A percentile compares a stretch with the other conserved stretches of the same genome.
These are phyloP conservation scores for Breynia disticha DNA, from an alignment of 441 rosid species.

Conservation along the genomic window DNA sequence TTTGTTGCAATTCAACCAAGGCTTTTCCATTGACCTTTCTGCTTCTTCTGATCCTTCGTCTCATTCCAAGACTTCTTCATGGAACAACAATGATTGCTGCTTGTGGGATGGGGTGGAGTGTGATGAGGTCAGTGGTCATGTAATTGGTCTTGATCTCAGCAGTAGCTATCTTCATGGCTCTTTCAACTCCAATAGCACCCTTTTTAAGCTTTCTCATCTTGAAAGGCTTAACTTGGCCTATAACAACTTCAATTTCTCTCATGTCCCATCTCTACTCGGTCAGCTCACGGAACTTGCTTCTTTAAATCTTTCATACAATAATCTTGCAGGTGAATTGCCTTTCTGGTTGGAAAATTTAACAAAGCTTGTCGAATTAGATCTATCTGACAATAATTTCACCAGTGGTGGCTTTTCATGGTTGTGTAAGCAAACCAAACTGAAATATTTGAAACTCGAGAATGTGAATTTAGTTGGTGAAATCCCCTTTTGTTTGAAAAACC, in stretches of 20 bases:
- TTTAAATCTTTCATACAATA: constrained; percentile 21
- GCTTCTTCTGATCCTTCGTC: background rate
- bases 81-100: constrained; percentile 17
- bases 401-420: background rate
- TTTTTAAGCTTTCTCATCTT: constrained; percentile 13
- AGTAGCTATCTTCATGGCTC: constrained; percentile 11
- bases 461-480: background rate
- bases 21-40: background rate
- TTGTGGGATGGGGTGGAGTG: constrained; percentile 21
- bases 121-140: constrained; percentile 11
- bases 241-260: constrained; percentile 12
- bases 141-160: constrained; percentile 14
- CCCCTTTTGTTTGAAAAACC: constrained; percentile 5
- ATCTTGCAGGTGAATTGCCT: too few relatives aligned
- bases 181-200: constrained; percentile 10
- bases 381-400: background rate
- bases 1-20: constrained; percentile 6
- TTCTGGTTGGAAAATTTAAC: background rate
- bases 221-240: constrained; percentile 13
- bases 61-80: background rate
- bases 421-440: background rate
- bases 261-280: constrained; percentile 9
- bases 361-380: background rate
- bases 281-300: constrained; percentile 7
- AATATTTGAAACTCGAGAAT: background rate